These are phyloP conservation scores for Fusarium albosuccineum DNA, from an alignment of 2,329 filamentous ascomycete species.

Conservation along the genomic window DNA sequence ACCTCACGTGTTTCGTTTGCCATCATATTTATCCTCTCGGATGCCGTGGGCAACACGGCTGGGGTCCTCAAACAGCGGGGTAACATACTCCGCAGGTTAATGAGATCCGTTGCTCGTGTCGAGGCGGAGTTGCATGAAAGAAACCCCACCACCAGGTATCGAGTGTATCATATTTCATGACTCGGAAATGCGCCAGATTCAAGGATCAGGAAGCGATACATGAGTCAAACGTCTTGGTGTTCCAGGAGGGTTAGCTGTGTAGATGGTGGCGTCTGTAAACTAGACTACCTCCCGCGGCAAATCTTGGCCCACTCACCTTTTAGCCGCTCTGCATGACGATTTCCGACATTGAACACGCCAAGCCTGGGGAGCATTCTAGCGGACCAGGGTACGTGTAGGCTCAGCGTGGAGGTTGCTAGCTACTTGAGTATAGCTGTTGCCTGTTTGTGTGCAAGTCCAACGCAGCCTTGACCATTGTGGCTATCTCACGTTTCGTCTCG, in stretches of 20 bases:
- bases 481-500: too few species aligned
- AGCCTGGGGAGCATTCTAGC: background rate
- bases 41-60: too few species aligned
- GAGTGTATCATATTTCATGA: background rate
- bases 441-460: too few species aligned
- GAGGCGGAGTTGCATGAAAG: background rate
- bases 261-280: background rate
- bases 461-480: too few species aligned
- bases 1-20: background rate
- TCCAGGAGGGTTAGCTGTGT: background rate
- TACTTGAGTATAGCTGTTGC: too few species aligned
- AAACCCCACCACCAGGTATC: background rate
- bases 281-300: too few species aligned
- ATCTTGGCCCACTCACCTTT: too few species aligned
- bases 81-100: background rate
- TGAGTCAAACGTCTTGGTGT: background rate
- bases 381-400: too few species aligned
- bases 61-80: background rate
- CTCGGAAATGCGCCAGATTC: too few species aligned
- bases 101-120: background rate
- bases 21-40: background rate
- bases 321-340: slow-evolving; percentile 3
- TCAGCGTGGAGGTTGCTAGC: too few species aligned
- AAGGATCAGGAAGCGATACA: background rate
- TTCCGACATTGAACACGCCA: background rate